Evolutionary conservation across 352 stramenopile species (phyloP), one percentile per base, ranked within the genome.

Genomic region (Elongisporangium undulatum): DNA sequence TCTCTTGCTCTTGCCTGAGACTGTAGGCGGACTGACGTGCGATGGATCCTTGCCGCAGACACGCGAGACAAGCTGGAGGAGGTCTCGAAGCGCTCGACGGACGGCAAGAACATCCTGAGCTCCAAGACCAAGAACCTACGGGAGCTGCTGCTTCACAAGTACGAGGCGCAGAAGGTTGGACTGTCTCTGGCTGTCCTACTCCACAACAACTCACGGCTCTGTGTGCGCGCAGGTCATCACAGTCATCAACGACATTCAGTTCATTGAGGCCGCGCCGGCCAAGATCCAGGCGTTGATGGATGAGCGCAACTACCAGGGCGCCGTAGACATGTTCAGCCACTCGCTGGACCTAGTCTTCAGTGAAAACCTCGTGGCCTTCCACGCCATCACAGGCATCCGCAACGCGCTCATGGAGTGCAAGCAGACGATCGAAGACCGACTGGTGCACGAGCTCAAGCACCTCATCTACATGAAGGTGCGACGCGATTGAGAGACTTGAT

Each of bases 391-490:
- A 13, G 74, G 74, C 58, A 69, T 92, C 24, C 79, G 85, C 26
- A 90, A 90, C 34, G 69, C 83, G 16, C 68, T 94, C 54, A 92
- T 94, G 79, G 85, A 92, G 63, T 94, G 79, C 68, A 94, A 94
- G 53, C 82, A 92, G 69, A 70, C 75, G 2, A 92, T 94, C 48
- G 81, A 92, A 66, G 83, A 92, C 45, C 74, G 85, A 49, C 63
- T 94, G 21, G 78, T 92, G n/a, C 69, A 78, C 9, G 79, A 89
- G 49, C 74, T 94, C 10, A 75, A 92, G 53, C 69, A 74, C 58
- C 66, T 86, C 24, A 82, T 92, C 50, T 94, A 90, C 59, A 71
- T 90, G 21, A 89, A 92, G 66, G 77, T 82, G 39, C 12, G 7
- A 9, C 9, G 19, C 9, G 12, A n/a, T 51, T 10, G 2, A 5